phyloP scores from a whole-genome alignment of 495 filamentous ascomycete genomes.

The Daldinia bambusicola region DNA sequence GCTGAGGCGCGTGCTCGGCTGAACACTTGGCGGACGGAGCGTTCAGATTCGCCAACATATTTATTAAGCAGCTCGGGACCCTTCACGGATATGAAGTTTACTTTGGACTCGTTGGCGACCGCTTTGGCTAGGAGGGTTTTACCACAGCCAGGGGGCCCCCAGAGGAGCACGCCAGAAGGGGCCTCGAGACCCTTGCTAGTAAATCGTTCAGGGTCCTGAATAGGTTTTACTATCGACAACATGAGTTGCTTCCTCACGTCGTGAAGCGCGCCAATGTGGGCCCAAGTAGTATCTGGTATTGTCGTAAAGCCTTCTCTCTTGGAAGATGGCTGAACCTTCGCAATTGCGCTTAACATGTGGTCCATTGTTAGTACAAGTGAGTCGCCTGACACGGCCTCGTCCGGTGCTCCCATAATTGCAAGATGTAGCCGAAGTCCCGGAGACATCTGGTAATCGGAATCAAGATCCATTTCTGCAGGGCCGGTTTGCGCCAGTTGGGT shows the following conservation, averaged over 20 bases:
- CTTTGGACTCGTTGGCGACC: slow-evolving; percentile 92
- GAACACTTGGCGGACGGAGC: slow-evolving; percentile 92
- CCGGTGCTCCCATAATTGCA: slow-evolving; percentile 40
- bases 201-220: slow-evolving; percentile 84
- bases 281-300: slow-evolving; percentile 96
- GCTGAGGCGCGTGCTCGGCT: slow-evolving; percentile 84
- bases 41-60: slow-evolving; percentile 94
- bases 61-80: slow-evolving; percentile 95
- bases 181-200: slow-evolving; percentile 83
- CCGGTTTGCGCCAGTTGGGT: slow-evolving; percentile 55
- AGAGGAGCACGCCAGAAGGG: slow-evolving; percentile 91
- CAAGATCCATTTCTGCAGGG: slow-evolving; percentile 40
- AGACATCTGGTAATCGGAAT: slow-evolving; percentile 32
- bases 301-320: slow-evolving; percentile 97
- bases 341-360: slow-evolving; percentile 68
- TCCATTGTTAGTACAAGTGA: slow-evolving; percentile 54
- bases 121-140: slow-evolving; percentile 97
- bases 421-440: slow-evolving; percentile 43
- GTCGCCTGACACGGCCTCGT: slow-evolving; percentile 59
- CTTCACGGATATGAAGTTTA: slow-evolving; percentile 98
- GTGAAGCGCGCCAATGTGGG: slow-evolving; percentile 86
- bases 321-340: slow-evolving; percentile 89
- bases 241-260: slow-evolving; percentile 83
- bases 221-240: slow-evolving; percentile 91
- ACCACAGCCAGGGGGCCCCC: slow-evolving; percentile 96